Conservation (phyloP, 768 basidiomycete species). For the Russula griseocarnosa region DNA sequence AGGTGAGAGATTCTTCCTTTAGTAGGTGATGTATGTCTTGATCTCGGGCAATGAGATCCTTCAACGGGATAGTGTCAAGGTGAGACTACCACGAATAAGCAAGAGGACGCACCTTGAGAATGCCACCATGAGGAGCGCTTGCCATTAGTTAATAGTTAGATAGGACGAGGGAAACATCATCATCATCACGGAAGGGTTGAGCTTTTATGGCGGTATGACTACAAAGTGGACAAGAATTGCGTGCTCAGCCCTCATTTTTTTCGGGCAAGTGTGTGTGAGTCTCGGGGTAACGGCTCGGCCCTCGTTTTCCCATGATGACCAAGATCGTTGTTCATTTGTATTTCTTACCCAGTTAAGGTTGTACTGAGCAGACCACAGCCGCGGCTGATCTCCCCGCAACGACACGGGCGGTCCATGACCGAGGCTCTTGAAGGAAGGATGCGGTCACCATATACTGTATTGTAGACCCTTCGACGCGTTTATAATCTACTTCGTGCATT, state of each 20-base stretch:
- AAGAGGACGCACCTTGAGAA: constrained; percentile 27
- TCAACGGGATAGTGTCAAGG: constrained; percentile 11
- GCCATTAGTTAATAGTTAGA: constrained; percentile 18
- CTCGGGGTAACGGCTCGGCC: too few relatives aligned
- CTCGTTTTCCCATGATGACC: too few relatives aligned
- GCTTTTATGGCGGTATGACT: constrained; percentile 11
- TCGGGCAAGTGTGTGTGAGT: neutral
- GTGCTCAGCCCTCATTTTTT: constrained; percentile 9
- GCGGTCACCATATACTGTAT: too few relatives aligned
- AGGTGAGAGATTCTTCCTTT: constrained; percentile 62
- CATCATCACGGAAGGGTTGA: neutral
- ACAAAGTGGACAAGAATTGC: constrained; percentile 11
- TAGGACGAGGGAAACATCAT: neutral
- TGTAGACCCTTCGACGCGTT: too few relatives aligned
- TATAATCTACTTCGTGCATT: too few relatives aligned
- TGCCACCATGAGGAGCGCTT: constrained; percentile 27
- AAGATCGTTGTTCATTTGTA: too few relatives aligned
- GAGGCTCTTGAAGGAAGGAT: too few relatives aligned
- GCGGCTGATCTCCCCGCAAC: too few relatives aligned
- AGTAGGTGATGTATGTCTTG: constrained; percentile 64
- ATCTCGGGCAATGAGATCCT: constrained; percentile 88
- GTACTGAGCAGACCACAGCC: too few relatives aligned
- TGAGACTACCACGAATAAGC: neutral
- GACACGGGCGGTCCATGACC: too few relatives aligned
- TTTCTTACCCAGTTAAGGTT: too few relatives aligned